Evolutionary conservation across 2,329 filamentous ascomycete genomes (phyloP), one percentile per base, ranked within the genome.

Genomic region (Aspergillus brasiliensis): DNA sequence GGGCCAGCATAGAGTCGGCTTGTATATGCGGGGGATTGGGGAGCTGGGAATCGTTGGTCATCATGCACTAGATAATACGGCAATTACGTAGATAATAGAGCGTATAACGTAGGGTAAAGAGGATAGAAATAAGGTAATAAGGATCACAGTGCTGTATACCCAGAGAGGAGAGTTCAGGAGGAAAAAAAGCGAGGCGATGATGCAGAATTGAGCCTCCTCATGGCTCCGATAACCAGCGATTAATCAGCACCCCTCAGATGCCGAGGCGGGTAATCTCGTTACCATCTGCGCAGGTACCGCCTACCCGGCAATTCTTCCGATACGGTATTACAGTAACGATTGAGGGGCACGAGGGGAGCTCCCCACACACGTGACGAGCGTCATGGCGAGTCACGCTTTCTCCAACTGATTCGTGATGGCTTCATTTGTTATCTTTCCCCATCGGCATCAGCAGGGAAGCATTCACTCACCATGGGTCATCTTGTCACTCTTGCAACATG

Each of bases 21-120:
- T 83, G 79, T 59, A 81, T 75, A 73, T 87, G 84, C 38, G 84
- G 83, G 54, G 86, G 85, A 65, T 81, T 79, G 27, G 86, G 86
- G 56, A 87, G 80, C 57, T 78, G 72, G 38, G 71, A 65, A 37
- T 61, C 54, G 31, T 60, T 60, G 61, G 54, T 70, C 72, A 75
- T 75, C 42, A 47, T 72, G 69, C 27, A 19, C 27, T 53, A 31
- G 8, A 44, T 21, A 37, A 17, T 31, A 21, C 11, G 38, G 31
- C 27, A 31, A 37, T 31, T 46, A 38, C 13, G 21, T 7, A 21
- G 15, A 13, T 25, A 25, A 17, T 19, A 8, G 15, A 17, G n/a
- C 44, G 15, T 37, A 19, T 31, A 15, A 13, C 3, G 21, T 15
- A 17, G 15, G 8, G 21, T 5, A 4, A 23, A 11, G 27, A n/a